These are phyloP conservation scores for Hemisphaericaspora lyxosophila DNA, from an alignment of 1,139 yeast genomes.

Conservation along the genomic window DNA sequence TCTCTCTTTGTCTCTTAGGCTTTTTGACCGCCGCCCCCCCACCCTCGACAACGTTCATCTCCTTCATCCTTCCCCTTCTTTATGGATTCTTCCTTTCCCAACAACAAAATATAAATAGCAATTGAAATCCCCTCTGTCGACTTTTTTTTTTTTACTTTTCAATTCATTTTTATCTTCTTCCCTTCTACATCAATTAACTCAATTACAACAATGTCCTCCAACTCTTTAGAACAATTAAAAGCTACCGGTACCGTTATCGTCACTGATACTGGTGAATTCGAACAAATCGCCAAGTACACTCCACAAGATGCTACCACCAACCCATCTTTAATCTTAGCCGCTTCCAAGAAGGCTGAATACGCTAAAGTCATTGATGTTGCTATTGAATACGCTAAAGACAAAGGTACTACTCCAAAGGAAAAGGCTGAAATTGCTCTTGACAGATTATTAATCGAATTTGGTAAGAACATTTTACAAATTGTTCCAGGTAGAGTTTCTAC, in stretches of 20 bases:
- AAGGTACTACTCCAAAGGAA: slow-evolving; percentile 49
- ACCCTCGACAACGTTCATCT: background rate
- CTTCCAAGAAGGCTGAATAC: slow-evolving; percentile 87
- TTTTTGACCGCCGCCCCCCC: background rate
- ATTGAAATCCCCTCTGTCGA: background rate
- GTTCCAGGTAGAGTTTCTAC: slow-evolving; percentile 99
- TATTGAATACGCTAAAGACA: slow-evolving; percentile 76
- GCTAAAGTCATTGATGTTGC: slow-evolving; percentile 89
- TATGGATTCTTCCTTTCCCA: background rate
- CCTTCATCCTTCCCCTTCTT: background rate
- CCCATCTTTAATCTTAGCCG: slow-evolving; percentile 97
- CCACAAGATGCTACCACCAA: slow-evolving; percentile 99
- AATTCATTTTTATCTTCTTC: background rate
- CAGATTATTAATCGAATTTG: slow-evolving; percentile 91
- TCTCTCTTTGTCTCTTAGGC: background rate
- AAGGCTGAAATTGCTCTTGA: slow-evolving; percentile 79
- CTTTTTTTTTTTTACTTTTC: background rate
- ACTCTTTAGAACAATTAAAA: slow-evolving; percentile 90
- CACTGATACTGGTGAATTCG: slow-evolving; percentile 99
- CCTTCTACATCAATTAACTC: background rate
- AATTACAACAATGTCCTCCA: slow-evolving; percentile 27
- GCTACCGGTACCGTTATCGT: slow-evolving; percentile 95
- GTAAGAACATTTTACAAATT: slow-evolving; percentile 86
- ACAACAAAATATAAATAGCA: slow-evolving; percentile 3
- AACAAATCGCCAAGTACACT: slow-evolving; percentile 93